Percentiles rank a stretch among this genome's conserved stretches.
phyloP scores from a whole-genome alignment of 805 yeast genomes.

The Zygosaccharomyces lentus region DNA sequence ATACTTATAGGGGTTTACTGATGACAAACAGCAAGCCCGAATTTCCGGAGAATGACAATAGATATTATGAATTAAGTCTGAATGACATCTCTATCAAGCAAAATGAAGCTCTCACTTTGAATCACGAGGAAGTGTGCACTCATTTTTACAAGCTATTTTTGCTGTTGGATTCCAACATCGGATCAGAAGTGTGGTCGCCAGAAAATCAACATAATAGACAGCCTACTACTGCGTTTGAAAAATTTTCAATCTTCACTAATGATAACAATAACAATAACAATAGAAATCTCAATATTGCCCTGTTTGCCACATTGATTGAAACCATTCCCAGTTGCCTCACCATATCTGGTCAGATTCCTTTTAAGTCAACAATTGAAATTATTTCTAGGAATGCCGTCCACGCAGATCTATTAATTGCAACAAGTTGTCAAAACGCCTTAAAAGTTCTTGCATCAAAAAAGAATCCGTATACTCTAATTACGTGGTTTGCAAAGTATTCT shows the following conservation, averaged over 20 bases:
- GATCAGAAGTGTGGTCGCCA: constrained; percentile 41
- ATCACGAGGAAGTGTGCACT: constrained; percentile 68
- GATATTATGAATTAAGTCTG: constrained; percentile 33
- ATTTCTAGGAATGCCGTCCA: constrained; percentile 75
- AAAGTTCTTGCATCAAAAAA: constrained; percentile 61
- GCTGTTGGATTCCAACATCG: constrained; percentile 57
- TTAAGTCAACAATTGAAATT: constrained; percentile 66
- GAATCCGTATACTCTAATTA: constrained; percentile 66
- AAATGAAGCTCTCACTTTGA: constrained; percentile 30
- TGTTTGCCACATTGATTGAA: constrained; percentile 67
- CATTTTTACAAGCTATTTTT: constrained; percentile 52
- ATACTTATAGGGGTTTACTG: constrained; percentile 67
- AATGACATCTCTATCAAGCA: constrained; percentile 33
- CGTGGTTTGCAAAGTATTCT: constrained; percentile 72
- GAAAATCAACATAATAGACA: constrained; percentile 36
- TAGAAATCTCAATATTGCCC: constrained; percentile 44
- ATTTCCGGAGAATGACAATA: constrained; percentile 54
- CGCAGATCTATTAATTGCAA: constrained; percentile 54
- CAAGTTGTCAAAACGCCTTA: constrained; percentile 60
- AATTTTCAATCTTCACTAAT: constrained; percentile 39
- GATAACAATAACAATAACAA: constrained; percentile 31
- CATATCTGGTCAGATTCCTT: constrained; percentile 45
- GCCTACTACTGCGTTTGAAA: constrained; percentile 37
- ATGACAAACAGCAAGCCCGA: constrained; percentile 65
- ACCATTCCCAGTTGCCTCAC: constrained; percentile 67